Evolutionary conservation across 768 basidiomycete species (phyloP), one percentile per base, ranked within the genome.

Genomic region (Suillus tomentosus): DNA sequence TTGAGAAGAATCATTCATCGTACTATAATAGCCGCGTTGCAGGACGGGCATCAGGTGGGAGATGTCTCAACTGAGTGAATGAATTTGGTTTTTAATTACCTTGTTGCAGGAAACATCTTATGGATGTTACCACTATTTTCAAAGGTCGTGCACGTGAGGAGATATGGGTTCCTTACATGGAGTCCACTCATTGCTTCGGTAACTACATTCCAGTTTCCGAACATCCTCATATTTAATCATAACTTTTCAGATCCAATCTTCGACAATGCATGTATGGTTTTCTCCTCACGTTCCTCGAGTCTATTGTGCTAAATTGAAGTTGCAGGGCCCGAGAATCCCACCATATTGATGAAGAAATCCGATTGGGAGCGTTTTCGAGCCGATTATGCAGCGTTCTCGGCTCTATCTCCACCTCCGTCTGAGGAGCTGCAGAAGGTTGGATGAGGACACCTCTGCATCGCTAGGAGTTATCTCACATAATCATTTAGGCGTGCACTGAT

Each of bases 141-240:
- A 8, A 39, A 8, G 43, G 27, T 15, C 36, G 3, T 2, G 34
- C 50, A 24, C 61, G 58, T 2, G 31, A 48, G 5, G 50, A 34
- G 14, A 27, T 71, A 27, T 71, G 72, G 72, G 53, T 68, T 1
- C 75, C 74, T 14, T 63, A 58, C 14, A 60, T 72, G 1, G 74
- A 75, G 54, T 74, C 67, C 40, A 48, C 11, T 3, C 13, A 15
- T 4, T 71, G 71, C 60, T 67, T 75, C 22, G 27, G 74, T 75
- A 22, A 60, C 57, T 40, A 27, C 14, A 37, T 22, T 39, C 24
- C 1, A 3, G 11, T 58, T 54, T 40, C 40, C 39, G 14, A 58
- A 27, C 19, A n/a, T 47, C 22, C 37, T 50, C 42, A 39, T 63
- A 42, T 36, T 43, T 15, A 50, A 63, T 24, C 15, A 31, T 13